Evolutionary conservation across 106 monocot species (phyloP), one percentile per base, ranked within the genome.

Genomic region (Dendrobium nobile): DNA sequence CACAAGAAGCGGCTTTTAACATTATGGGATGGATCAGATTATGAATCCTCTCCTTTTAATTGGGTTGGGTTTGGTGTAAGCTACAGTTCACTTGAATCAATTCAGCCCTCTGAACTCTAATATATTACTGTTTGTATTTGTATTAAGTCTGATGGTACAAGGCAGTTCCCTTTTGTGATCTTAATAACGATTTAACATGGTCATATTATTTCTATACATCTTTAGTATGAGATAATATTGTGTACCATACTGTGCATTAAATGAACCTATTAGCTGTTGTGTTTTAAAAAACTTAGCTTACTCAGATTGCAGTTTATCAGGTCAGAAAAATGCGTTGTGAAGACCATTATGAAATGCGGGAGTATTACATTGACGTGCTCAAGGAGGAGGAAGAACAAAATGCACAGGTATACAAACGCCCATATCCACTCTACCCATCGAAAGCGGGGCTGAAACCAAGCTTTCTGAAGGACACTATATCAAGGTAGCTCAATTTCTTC

Each of bases 371-470:
- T 81, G 95, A 90, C 73, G 77, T 84, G 84, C 89, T 95, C 79
- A 88, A 88, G 45, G 73, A 87, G 51, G 73, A 87, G 59, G 85
- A 87, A 80, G 85, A 93, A 77, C 59, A n/a, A 11, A 44, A 84
- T 86, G 77, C 75, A 20, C 80, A 90, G 70, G 33, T 87, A 64
- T 89, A 91, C 19, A 82, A 82, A 55, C 85, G 81, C 54, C 98
- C 95, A 54, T 95, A 91, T 87, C 94, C 98, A 78, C 33, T 99
- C 47, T 99, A 99, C 77, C 95, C 98, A 47, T 91, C 95, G 42
- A 99, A 95, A 91, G 84, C 84, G 4, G 92, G 92, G 55, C 24
- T 99, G 47, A 99, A 91, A 56, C 92, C 92, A 45, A 70, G 42
- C 7, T 83, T 88, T 58, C 77, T 99, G 75, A 83, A 75, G 79